Evolutionary conservation across 108 stramenopile species (phyloP), one percentile per base, ranked within the genome.

Genomic region (Cyclotella baltica): DNA sequence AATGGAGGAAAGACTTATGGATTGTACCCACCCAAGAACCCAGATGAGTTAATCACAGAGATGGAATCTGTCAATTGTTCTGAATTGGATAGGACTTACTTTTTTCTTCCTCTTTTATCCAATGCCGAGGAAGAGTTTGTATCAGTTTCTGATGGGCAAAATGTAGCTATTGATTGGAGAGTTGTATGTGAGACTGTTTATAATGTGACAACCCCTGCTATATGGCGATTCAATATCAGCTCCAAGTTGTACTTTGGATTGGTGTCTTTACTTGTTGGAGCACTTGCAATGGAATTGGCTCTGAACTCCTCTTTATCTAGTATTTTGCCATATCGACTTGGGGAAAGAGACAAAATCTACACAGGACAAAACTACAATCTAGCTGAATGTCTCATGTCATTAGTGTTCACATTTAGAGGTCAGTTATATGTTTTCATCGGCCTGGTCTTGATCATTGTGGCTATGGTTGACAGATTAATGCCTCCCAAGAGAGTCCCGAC

Each of bases 91-190:
- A 56, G 79, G 35, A 61, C 72, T 15, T 80, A 68, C 63, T 52
- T 80, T 33, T 73, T 80, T 33, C 46, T 80, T 59, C 79, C 79
- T 4, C 57, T 80, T 20, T 25, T 30, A 15, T 18, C 48, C 48
- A 37, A 3, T 6, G 0, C 43, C 9, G 0, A 34, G n/a, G n/a
- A 1, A 48, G 47, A 48, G 19, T 1, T 48, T 6, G 2, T n/a
- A 48, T n/a, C 47, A 48, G n/a, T 1, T n/a, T 1, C 47, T 61
- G 31, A 34, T 61, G 15, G 16, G 16, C 30, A 2, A 2, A 28
- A 53, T 20, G 4, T 62, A 53, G 27, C 23, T 27, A 47, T 80
- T 46, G 72, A 80, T 40, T 80, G 79, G 79, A 67, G 25, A 62
- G 19, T 52, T 47, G 58, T 80, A 10, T 40, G 10, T 16, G 72